phyloP scores from a whole-genome alignment of 1,139 yeast genomes.

The Yamadazyma conglobata region DNA sequence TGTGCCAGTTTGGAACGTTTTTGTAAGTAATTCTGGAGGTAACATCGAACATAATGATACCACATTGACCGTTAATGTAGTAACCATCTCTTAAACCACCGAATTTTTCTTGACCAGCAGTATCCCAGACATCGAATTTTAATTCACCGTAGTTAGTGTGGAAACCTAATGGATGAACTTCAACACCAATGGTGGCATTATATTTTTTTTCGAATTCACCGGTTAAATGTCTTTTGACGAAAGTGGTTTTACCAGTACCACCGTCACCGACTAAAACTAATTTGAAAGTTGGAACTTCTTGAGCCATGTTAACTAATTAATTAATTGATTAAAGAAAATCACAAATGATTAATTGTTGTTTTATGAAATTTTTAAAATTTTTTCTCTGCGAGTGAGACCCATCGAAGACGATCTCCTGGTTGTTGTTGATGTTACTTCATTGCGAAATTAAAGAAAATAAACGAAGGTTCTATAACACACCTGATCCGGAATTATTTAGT shows the following conservation, averaged over 20 bases:
- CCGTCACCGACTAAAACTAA: slow-evolving; percentile 99
- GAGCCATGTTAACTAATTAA: slow-evolving; percentile 43
- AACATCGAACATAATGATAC: slow-evolving; percentile 99
- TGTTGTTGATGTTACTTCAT: slow-evolving; percentile 2
- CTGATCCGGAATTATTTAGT: no score
- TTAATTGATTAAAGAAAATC: slow-evolving; percentile 9
- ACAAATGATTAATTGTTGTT: slow-evolving; percentile 7
- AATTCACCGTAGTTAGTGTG: slow-evolving; percentile 98
- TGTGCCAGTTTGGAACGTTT: slow-evolving; percentile 99
- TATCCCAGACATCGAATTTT: slow-evolving; percentile 99
- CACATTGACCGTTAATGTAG: slow-evolving; percentile 99
- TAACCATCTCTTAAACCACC: slow-evolving; percentile 99
- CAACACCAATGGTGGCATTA: slow-evolving; percentile 99
- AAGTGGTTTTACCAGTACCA: slow-evolving; percentile 99
- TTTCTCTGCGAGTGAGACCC: slow-evolving; percentile 1
- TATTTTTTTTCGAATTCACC: slow-evolving; percentile 99
- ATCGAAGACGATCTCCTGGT: no score
- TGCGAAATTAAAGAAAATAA: slow-evolving; percentile 4
- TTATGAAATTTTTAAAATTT: slow-evolving; percentile 6
- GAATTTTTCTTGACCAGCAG: slow-evolving; percentile 99
- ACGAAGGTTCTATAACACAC: slow-evolving; percentile 5
- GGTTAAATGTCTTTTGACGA: slow-evolving; percentile 98
- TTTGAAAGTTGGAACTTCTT: slow-evolving; percentile 96
- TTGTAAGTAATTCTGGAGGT: slow-evolving; percentile 99
- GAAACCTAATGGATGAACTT: slow-evolving; percentile 97